A percentile compares a stretch with the other conserved stretches of the same genome.
Conservation (phyloP, 257 asterid species). For the Nicotiana benthamiana region DNA sequence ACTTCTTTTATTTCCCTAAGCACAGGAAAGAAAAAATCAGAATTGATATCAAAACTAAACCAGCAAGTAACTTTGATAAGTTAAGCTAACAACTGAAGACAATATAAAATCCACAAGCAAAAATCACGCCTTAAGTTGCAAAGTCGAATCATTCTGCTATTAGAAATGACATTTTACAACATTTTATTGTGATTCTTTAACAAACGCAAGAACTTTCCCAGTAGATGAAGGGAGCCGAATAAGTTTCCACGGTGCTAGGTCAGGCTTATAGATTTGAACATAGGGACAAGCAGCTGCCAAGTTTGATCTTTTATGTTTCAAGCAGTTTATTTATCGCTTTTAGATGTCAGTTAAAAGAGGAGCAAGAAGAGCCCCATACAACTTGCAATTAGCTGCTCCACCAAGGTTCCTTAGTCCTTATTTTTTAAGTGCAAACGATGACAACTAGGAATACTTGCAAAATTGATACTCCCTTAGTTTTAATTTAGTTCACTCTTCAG, state of each 20-base stretch:
- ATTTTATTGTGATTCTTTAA: background rate
- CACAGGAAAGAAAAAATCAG: slow-evolving; percentile 2
- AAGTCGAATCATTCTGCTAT: background rate
- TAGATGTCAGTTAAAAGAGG: background rate
- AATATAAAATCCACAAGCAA: background rate
- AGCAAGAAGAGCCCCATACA: background rate
- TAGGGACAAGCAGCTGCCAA: background rate
- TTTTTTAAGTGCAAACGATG: background rate
- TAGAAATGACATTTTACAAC: background rate
- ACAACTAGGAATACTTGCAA: background rate
- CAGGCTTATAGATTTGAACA: background rate
- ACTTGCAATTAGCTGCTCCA: background rate
- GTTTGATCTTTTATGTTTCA: background rate
- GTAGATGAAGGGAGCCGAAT: background rate
- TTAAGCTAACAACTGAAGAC: background rate
- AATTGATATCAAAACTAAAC: background rate
- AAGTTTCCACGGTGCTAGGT: background rate
- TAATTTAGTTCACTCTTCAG: background rate
- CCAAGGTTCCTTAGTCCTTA: background rate
- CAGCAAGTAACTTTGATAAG: background rate
- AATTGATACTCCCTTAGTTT: background rate
- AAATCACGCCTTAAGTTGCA: background rate
- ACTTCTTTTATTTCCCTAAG: slow-evolving; percentile 91
- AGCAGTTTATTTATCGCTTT: background rate
- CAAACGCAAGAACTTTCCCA: background rate